Evolutionary conservation across 1,139 yeast genomes (phyloP).

Genomic region (Arxiozyma heterogenica): DNA sequence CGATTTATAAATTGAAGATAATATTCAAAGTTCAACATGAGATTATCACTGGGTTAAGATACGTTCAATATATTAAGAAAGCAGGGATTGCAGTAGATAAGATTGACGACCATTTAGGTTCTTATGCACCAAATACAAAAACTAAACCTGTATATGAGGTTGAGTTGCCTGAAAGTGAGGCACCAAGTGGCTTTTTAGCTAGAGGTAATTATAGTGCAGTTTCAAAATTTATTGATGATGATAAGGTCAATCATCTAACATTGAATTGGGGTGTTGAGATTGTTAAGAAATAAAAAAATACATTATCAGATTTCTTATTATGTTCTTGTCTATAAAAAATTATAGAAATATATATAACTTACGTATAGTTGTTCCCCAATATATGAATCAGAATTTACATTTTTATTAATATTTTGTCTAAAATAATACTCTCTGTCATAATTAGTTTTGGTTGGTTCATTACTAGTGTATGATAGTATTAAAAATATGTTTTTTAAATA

Average conservation of each 20-base stretch:
- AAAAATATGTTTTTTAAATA: no score
- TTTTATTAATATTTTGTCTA: no score
- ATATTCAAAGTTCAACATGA: conserved; percentile 84
- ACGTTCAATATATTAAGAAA: conserved; percentile 76
- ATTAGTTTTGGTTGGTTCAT: not conserved
- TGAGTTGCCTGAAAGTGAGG: conserved; percentile 75
- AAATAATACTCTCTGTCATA: not conserved
- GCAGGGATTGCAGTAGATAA: conserved; percentile 83
- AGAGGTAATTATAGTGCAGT: conserved; percentile 78
- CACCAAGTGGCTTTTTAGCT: conserved; percentile 83
- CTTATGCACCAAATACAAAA: conserved; percentile 82
- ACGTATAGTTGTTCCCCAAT: not conserved
- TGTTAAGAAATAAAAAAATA: conserved; percentile 29
- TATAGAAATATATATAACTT: not conserved
- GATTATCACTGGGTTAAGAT: conserved; percentile 82
- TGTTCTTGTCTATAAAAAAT: not conserved
- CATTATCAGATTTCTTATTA: not conserved
- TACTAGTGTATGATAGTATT: not conserved
- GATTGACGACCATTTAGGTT: conserved; percentile 80
- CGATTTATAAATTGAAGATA: conserved; percentile 63
- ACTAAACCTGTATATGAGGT: conserved; percentile 77
- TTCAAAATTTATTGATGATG: conserved; percentile 83
- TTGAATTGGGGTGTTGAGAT: conserved; percentile 85
- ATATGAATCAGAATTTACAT: no score
- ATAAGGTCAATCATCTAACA: conserved; percentile 60